Base-by-base conservation (phyloP, 2,329 filamentous ascomycete genomes). In the Aquanectria penicillioides region DNA sequence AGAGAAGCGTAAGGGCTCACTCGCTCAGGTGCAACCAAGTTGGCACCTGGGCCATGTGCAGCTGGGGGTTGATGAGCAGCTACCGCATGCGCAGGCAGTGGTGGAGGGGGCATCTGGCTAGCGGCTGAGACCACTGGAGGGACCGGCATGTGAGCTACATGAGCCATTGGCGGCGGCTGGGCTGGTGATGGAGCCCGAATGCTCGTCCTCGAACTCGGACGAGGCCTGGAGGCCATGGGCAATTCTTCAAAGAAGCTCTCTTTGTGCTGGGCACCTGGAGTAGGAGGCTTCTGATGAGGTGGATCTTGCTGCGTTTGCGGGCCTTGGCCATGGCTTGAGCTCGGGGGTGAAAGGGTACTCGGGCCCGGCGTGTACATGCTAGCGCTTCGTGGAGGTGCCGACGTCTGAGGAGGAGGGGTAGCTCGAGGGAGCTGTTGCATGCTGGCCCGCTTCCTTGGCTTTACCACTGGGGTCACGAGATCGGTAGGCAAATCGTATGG, bases 401-500 rank as follows among this genome's bases (percentile, higher is more conserved):
- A 73, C 12, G 69, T 73, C 22, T 77, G 75, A 28, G 78, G 71
- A 33, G 78, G 71, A 6, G 78, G 77, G 29, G 77, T 71, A 44
- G 77, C 72, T 55, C 79, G 78, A 6, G 81, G 78, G 37, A 84
- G 76, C 50, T 85, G 85, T 57, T 86, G 86, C 68, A 84, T 81
- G 69, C 84, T 87, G 6, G 80, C 74, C 49, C 89, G 81, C 79
- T 90, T 89, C 74, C 88, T 82, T 69, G 90, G 87, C 66, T 90
- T 90, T 23, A 90, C 85, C 13, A 70, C 60, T 5, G 68, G 72
- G 22, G 63, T 70, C 31, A 78, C 66, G 25, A 99, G 85, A 52
- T 97, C 94, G 77, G 95, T 92, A 4, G 95, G 95, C 17, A 99
- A 82, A 77, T 99, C 96, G 69, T 97, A 99, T 0, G 95, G 95